A percentile compares a stretch with the other conserved stretches of the same genome.
Evolutionary conservation across 768 basidiomycete species (phyloP).

Genomic region (Kwoniella dendrophila): DNA sequence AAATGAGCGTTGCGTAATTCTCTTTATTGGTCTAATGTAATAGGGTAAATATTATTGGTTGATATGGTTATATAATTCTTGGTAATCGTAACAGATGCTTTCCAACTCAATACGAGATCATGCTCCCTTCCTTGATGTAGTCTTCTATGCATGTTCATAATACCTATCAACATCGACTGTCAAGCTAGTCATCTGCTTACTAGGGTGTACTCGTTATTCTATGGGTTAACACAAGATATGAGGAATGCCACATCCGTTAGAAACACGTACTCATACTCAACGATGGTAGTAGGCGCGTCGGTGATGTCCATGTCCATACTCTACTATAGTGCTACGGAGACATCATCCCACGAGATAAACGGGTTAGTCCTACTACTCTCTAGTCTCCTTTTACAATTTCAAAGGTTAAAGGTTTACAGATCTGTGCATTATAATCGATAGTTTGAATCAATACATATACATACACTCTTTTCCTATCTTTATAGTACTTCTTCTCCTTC

Average conservation of each 20-base stretch:
- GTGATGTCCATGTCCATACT: conserved; percentile 9
- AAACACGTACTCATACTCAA: neutral
- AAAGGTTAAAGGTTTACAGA: no score
- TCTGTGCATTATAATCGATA: no score
- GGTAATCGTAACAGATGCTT: neutral
- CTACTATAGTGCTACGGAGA: no score
- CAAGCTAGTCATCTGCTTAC: no score
- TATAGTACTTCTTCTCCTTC: neutral
- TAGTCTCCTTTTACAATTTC: neutral
- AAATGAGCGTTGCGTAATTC: conserved; percentile 12
- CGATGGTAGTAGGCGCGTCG: conserved; percentile 6
- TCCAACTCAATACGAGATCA: neutral
- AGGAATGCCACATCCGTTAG: neutral
- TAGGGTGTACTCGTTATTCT: no score
- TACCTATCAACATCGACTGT: no score
- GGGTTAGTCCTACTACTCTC: no score
- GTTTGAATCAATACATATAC: neutral
- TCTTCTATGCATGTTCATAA: no score
- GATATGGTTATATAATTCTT: no score
- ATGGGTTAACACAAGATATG: no score
- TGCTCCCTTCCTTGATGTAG: no score
- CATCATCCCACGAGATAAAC: no score
- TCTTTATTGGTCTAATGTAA: neutral
- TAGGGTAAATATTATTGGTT: neutral
- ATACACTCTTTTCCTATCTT: neutral